Conservation (phyloP, 2,329 filamentous ascomycete genomes). For the Pseudogymnoascus sp. region DNA sequence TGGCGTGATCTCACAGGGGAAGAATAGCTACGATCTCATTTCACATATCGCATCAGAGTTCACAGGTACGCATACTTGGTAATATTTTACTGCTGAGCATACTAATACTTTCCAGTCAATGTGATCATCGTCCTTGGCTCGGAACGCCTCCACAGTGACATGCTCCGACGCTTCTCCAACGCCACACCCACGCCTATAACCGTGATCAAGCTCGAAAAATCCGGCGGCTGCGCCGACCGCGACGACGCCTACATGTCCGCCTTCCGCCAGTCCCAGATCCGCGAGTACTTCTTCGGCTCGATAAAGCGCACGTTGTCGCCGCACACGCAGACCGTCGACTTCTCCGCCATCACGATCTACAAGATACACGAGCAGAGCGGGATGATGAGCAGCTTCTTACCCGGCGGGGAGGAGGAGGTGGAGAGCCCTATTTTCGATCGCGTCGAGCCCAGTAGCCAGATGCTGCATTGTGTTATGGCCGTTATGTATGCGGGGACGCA, state of each 20-base stretch:
- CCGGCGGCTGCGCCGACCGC: slow-evolving; percentile 74
- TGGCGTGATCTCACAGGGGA: slow-evolving; percentile 58
- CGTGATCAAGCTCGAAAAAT: slow-evolving; percentile 74
- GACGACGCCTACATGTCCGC: slow-evolving; percentile 68
- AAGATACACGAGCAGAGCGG: slow-evolving; percentile 45
- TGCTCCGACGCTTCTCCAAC: slow-evolving; percentile 59
- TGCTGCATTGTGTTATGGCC: slow-evolving; percentile 77
- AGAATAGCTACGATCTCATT: slow-evolving; percentile 66
- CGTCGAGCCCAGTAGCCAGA: slow-evolving; percentile 54
- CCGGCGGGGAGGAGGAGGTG: slow-evolving; percentile 25
- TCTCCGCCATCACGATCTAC: slow-evolving; percentile 67
- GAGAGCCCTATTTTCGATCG: slow-evolving; percentile 47
- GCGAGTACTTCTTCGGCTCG: slow-evolving; percentile 92
- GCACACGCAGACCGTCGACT: slow-evolving; percentile 77
- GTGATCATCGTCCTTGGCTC: slow-evolving; percentile 77
- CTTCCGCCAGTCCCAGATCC: slow-evolving; percentile 67
- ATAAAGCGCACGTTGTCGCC: slow-evolving; percentile 70
- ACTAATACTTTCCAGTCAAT: slow-evolving; percentile 47
- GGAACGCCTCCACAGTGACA: slow-evolving; percentile 65
- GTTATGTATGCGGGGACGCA: slow-evolving; percentile 70
- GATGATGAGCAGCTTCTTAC: slow-evolving; percentile 27
- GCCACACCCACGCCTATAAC: slow-evolving; percentile 60
- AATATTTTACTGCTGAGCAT: background rate
- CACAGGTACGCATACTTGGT: slow-evolving; percentile 40
- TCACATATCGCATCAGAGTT: slow-evolving; percentile 70